Percentiles rank a stretch among this genome's conserved stretches.
Conservation (phyloP, 2,329 filamentous ascomycete species). For the Aspergillus glaucus region DNA sequence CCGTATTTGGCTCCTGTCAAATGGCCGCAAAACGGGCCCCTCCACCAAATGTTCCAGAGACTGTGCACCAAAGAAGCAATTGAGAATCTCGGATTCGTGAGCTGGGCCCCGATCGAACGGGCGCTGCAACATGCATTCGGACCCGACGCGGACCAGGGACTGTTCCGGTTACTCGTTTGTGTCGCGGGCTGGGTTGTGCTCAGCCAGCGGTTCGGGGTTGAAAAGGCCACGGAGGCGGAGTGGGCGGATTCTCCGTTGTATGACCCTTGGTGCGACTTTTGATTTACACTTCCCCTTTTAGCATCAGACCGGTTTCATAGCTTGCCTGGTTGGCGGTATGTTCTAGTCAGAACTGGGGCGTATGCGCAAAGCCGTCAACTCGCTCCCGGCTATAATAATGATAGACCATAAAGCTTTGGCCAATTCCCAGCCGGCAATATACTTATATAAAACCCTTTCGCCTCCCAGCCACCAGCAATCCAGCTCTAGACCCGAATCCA, state of each 20-base stretch:
- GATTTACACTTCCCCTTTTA: background rate
- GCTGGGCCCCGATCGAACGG: conserved; percentile 30
- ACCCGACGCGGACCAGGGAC: conserved; percentile 21
- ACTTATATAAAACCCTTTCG: too few relatives aligned
- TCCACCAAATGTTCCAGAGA: conserved; percentile 28
- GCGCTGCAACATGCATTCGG: conserved; percentile 37
- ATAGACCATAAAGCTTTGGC: too few relatives aligned
- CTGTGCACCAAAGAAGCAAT: conserved; percentile 35
- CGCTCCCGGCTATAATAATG: too few relatives aligned
- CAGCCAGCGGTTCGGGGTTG: conserved; percentile 38
- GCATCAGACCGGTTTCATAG: too few relatives aligned
- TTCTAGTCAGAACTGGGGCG: too few relatives aligned
- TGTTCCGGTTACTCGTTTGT: conserved; percentile 35
- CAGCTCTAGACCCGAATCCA: too few relatives aligned
- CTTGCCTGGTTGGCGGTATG: too few relatives aligned
- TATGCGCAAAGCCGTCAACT: too few relatives aligned
- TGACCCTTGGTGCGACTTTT: background rate
- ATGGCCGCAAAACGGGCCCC: conserved; percentile 38
- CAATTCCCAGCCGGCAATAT: too few relatives aligned
- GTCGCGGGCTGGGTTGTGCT: conserved; percentile 43
- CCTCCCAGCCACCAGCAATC: too few relatives aligned
- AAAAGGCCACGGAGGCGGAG: conserved; percentile 18
- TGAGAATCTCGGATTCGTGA: conserved; percentile 36
- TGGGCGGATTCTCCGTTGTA: background rate
- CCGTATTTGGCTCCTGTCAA: conserved; percentile 43